phyloP scores from a whole-genome alignment of 345 rosid genomes.

The Populus ilicifolia region DNA sequence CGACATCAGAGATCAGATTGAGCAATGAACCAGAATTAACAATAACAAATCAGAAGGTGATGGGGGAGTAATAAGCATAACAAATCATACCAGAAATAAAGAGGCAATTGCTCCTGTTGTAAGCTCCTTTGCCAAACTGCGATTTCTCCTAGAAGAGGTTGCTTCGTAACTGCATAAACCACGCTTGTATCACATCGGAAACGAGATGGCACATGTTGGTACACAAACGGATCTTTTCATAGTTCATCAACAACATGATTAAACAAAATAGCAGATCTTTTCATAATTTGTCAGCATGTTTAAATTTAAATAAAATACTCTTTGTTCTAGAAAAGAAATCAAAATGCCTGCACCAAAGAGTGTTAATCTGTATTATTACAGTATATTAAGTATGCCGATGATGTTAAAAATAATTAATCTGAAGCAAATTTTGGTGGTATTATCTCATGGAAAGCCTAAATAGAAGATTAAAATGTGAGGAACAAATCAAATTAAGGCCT shows the following conservation, averaged over 20 bases:
- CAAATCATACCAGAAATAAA: slow-evolving; percentile 60
- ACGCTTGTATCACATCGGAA: background rate
- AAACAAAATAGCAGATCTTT: background rate
- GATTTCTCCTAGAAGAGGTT: slow-evolving; percentile 69
- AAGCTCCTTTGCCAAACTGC: slow-evolving; percentile 69
- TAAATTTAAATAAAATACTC: background rate
- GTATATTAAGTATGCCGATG: background rate
- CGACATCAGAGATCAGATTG: slow-evolving; percentile 4
- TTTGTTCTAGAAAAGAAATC: background rate
- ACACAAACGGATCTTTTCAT: background rate
- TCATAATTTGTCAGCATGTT: background rate
- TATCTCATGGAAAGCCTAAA: background rate
- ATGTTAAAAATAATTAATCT: background rate
- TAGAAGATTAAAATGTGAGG: background rate
- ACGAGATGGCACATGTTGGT: background rate
- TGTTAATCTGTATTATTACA: background rate
- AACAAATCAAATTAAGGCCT: background rate
- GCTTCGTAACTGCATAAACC: slow-evolving; percentile 68
- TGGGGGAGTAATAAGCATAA: background rate
- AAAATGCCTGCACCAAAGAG: background rate
- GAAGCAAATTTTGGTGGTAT: background rate
- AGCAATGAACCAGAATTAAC: slow-evolving; percentile 1
- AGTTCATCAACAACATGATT: background rate
- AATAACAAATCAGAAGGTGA: background rate
- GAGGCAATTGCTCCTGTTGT: slow-evolving; percentile 71